Conservation (phyloP, 306 rosid genomes). For the Glycine soja region DNA sequence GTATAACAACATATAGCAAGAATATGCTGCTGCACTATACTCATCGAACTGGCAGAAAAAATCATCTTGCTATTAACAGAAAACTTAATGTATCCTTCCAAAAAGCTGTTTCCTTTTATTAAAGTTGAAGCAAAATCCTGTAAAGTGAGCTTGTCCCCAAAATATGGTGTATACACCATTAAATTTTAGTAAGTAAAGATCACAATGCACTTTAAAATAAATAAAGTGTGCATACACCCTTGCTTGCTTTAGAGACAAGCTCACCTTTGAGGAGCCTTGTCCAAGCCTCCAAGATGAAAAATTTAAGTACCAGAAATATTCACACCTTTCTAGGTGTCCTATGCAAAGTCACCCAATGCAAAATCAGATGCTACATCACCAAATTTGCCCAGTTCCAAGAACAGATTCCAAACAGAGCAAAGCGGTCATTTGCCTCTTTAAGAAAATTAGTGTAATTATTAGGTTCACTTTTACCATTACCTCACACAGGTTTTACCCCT, state of each 20-base stretch:
- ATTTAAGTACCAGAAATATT: not conserved
- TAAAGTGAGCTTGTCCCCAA: not conserved
- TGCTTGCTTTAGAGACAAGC: slow-evolving; percentile 8
- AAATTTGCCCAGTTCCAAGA: slow-evolving; percentile 1
- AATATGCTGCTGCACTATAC: not conserved
- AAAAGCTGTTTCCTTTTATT: slow-evolving; percentile 4
- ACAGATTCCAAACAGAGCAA: slow-evolving; percentile 18
- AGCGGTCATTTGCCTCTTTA: not conserved
- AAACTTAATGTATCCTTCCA: not conserved
- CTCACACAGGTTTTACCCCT: not conserved
- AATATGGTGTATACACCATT: not conserved
- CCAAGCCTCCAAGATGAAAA: slow-evolving; percentile 18
- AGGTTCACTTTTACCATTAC: slow-evolving; percentile 21
- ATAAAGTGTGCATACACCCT: not conserved
- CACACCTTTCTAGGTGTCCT: slow-evolving; percentile 15
- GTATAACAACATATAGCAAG: slow-evolving; percentile 16
- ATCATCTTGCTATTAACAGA: not conserved
- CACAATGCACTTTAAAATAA: not conserved
- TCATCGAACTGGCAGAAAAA: slow-evolving; percentile 32
- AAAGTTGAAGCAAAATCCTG: not conserved
- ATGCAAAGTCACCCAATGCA: slow-evolving; percentile 13
- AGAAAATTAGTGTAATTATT: not conserved
- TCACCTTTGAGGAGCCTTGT: not conserved
- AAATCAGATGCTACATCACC: slow-evolving; percentile 4
- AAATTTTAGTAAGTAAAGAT: not conserved